Percentiles rank a stretch among this genome's conserved stretches.
Conservation (phyloP, 164 flowering plant genomes). For the Pachysandra terminalis region DNA sequence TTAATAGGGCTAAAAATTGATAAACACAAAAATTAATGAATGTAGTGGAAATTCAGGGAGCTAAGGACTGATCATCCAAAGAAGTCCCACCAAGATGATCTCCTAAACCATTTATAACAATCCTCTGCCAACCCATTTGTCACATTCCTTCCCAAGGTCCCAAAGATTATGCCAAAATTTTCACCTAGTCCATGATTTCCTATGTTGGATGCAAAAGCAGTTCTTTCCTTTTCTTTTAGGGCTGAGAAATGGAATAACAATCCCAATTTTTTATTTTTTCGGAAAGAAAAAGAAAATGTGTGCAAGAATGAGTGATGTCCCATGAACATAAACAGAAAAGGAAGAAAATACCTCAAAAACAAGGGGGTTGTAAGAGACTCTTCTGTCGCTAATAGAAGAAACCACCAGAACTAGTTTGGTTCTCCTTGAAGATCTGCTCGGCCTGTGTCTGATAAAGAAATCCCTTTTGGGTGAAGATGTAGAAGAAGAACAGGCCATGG, state of each 20-base stretch:
- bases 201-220: too few relatives aligned
- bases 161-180: too few relatives aligned
- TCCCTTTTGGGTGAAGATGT: conserved; percentile 21
- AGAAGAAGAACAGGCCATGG: conserved; percentile 58
- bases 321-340: neutral
- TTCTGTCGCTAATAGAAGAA: conserved; percentile 28
- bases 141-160: neutral
- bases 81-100: neutral
- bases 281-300: too few relatives aligned
- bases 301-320: neutral
- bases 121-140: neutral
- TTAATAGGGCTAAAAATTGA: neutral
- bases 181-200: neutral
- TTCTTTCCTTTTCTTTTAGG: neutral
- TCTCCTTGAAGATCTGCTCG: conserved; percentile 14
- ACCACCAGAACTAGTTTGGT: conserved; percentile 18
- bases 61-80: neutral
- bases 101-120: neutral
- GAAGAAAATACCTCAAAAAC: conserved; percentile 52
- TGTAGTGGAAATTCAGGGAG: neutral
- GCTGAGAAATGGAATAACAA: neutral
- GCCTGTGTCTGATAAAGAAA: conserved; percentile 14
- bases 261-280: too few relatives aligned
- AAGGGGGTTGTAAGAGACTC: conserved; percentile 42
- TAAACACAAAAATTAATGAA: too few relatives aligned